Evolutionary conservation across 2,329 filamentous ascomycete genomes (phyloP).

Genomic region (Phialocephala sp.): DNA sequence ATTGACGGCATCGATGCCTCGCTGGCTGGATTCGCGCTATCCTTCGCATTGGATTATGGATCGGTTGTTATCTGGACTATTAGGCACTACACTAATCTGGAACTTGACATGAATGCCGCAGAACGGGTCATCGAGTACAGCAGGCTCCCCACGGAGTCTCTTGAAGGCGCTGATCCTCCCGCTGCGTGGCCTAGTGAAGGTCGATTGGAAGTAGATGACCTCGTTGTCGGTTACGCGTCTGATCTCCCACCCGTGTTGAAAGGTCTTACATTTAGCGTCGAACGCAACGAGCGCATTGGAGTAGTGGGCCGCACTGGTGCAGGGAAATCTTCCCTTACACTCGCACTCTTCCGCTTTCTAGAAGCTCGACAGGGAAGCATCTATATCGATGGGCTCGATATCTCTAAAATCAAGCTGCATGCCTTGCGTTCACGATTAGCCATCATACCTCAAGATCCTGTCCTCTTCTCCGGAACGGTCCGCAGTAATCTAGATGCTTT

Average conservation of each 20-base stretch:
- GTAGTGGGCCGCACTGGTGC: conserved; percentile 80
- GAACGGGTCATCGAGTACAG: conserved; percentile 80
- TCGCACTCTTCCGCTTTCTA: conserved; percentile 79
- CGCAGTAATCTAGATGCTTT: conserved; percentile 81
- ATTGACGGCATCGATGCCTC: conserved; percentile 68
- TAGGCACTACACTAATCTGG: conserved; percentile 70
- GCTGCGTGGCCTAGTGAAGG: conserved; percentile 79
- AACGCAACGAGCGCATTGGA: conserved; percentile 73
- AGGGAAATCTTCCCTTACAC: conserved; percentile 76
- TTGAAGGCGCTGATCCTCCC: conserved; percentile 64
- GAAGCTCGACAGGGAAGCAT: conserved; percentile 71
- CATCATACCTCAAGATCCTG: conserved; percentile 84
- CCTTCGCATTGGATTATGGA: conserved; percentile 75
- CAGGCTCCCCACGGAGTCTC: conserved; percentile 69
- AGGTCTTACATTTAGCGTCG: conserved; percentile 69
- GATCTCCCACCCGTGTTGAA: conserved; percentile 75
- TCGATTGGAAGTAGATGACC: conserved; percentile 71
- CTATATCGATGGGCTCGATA: conserved; percentile 75
- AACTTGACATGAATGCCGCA: conserved; percentile 79
- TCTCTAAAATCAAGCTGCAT: conserved; percentile 72
- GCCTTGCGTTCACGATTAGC: conserved; percentile 75
- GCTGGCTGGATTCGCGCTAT: conserved; percentile 76
- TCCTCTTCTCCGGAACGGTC: conserved; percentile 80
- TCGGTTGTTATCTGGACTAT: conserved; percentile 68
- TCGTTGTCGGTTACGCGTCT: conserved; percentile 74